A percentile compares a stretch with the other conserved stretches of the same genome.
Evolutionary conservation across 371 early-diverging fungal species (phyloP).

Genomic region (Paraphysoderma sedebokerense): DNA sequence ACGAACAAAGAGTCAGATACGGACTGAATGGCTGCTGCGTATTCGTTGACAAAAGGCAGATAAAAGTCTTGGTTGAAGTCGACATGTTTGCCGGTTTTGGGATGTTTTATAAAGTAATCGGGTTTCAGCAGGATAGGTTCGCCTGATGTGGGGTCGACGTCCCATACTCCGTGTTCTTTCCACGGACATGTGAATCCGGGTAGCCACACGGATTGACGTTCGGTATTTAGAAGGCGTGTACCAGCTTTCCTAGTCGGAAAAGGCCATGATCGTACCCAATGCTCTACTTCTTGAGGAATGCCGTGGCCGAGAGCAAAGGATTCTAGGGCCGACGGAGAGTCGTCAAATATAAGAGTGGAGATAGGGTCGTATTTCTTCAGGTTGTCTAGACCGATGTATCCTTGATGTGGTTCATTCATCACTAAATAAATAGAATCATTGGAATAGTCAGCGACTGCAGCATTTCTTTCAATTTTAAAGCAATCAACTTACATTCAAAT

Average conservation of each 20-base stretch:
- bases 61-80: constrained; percentile 49
- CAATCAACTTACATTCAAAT: constrained; percentile 23
- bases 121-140: constrained; percentile 29
- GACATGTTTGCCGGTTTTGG: constrained; percentile 24
- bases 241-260: constrained; percentile 41
- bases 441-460: not conserved
- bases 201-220: constrained; percentile 35
- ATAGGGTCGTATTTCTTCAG: constrained; percentile 40
- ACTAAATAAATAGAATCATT: constrained; percentile 8
- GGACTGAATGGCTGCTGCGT: constrained; percentile 34
- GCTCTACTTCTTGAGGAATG: constrained; percentile 39
- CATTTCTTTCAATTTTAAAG: not conserved
- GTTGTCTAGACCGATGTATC: constrained; percentile 47
- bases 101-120: constrained; percentile 48
- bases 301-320: constrained; percentile 50
- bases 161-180: constrained; percentile 64
- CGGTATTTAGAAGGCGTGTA: constrained; percentile 32
- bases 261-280: constrained; percentile 55
- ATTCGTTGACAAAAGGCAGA: constrained; percentile 42
- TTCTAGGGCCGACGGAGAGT: constrained; percentile 49
- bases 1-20: constrained; percentile 32
- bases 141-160: constrained; percentile 21
- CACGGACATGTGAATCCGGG: constrained; percentile 43
- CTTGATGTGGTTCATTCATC: constrained; percentile 39
- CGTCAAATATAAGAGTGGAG: constrained; percentile 44